Evolutionary conservation across 1,284 basidiomycete species (phyloP).

Genomic region (Sporisorium sorghi): DNA sequence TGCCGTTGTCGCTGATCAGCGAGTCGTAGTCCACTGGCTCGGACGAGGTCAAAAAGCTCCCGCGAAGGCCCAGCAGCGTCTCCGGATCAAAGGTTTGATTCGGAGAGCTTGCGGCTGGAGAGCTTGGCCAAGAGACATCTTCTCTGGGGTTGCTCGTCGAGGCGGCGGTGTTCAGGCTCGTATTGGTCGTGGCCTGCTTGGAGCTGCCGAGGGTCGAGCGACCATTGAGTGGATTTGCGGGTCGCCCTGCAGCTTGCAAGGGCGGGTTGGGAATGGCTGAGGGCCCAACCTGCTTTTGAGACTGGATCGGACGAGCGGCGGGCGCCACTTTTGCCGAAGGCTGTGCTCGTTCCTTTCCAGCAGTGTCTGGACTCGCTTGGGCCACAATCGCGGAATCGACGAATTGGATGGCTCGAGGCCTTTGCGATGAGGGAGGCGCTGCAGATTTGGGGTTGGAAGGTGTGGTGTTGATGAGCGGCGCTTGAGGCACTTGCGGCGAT

Average conservation of each 20-base stretch:
- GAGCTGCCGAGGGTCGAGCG: background rate
- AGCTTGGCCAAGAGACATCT: background rate
- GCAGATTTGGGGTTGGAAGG: background rate
- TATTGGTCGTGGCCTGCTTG: background rate
- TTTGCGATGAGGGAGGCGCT: background rate
- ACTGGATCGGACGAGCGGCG: background rate
- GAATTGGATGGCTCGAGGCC: background rate
- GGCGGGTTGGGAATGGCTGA: background rate
- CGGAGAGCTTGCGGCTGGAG: background rate
- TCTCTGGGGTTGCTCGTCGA: background rate
- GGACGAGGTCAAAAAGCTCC: constrained; percentile 17
- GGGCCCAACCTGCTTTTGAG: background rate
- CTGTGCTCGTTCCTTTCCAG: background rate
- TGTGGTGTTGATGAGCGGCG: background rate
- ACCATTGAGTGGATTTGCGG: background rate
- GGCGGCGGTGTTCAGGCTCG: background rate
- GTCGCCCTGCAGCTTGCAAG: background rate
- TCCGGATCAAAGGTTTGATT: background rate
- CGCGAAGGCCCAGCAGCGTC: background rate
- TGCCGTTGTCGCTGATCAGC: background rate
- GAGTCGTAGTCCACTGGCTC: constrained; percentile 13
- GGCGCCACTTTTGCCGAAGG: background rate
- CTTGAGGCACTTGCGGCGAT: background rate
- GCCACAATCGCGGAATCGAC: background rate
- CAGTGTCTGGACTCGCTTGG: background rate